phyloP scores from a whole-genome alignment of 208 protist genomes.

The Wallacemonas sp. region DNA sequence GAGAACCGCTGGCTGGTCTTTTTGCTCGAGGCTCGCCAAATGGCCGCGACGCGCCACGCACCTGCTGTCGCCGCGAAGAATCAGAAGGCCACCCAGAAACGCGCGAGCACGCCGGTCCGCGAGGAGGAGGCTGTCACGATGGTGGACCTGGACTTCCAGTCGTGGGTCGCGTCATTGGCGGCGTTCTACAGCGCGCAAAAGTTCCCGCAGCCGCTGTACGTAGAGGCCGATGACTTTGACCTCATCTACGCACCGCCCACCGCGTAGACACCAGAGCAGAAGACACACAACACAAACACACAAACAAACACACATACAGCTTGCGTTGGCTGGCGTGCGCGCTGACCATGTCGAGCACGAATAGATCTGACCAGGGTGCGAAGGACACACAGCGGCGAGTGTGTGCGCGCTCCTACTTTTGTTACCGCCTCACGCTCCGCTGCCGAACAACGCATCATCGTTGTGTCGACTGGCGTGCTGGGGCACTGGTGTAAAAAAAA shows the following conservation, averaged over 20 bases:
- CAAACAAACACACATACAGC: not conserved
- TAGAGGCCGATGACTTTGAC: slow-evolving; percentile 60
- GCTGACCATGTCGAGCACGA: too few species aligned
- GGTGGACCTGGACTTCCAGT: slow-evolving; percentile 26
- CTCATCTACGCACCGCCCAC: slow-evolving; percentile 37
- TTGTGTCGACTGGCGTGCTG: too few species aligned
- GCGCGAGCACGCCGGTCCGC: not conserved
- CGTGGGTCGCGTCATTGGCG: slow-evolving; percentile 36
- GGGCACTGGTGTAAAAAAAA: too few species aligned
- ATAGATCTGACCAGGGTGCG: too few species aligned
- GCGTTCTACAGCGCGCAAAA: slow-evolving; percentile 37
- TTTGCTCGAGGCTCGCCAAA: slow-evolving; percentile 29
- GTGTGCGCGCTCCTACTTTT: too few species aligned
- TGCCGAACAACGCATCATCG: too few species aligned
- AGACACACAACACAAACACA: not conserved
- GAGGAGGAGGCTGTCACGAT: slow-evolving; percentile 1
- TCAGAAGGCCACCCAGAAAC: not conserved
- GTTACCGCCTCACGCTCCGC: too few species aligned
- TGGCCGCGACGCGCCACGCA: not conserved
- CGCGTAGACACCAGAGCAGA: too few species aligned
- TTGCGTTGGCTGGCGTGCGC: too few species aligned
- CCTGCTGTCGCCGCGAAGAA: not conserved
- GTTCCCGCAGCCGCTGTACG: slow-evolving; percentile 35
- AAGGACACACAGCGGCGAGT: too few species aligned
- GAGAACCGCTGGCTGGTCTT: slow-evolving; percentile 66